These are phyloP conservation scores for Digitaria exilis DNA, from an alignment of 202 grass and related monocot genomes.

Conservation along the genomic window DNA sequence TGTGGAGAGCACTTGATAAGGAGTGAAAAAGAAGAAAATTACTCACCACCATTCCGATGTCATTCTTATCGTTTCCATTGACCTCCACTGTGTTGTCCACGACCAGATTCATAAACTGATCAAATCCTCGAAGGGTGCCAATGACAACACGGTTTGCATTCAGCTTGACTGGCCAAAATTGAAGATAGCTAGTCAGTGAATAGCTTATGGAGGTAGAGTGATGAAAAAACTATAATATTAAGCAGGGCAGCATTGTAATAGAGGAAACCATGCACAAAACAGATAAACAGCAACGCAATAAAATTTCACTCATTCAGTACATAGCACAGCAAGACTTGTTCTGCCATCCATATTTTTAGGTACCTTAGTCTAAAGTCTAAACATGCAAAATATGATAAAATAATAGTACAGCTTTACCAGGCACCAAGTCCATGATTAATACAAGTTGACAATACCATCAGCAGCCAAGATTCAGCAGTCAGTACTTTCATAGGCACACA, in stretches of 20 bases:
- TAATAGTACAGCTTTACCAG: conserved; percentile 3
- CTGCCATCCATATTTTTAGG: neutral
- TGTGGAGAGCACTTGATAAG: neutral
- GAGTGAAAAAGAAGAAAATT: neutral
- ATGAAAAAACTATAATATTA: neutral
- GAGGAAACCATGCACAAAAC: neutral
- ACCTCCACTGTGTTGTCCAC: conserved; percentile 85
- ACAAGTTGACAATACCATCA: neutral
- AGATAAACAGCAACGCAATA: neutral
- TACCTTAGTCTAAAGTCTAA: conserved; percentile 5
- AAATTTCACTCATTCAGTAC: neutral
- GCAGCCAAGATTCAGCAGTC: neutral
- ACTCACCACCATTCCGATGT: conserved; percentile 93
- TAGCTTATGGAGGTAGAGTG: neutral
- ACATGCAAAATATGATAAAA: neutral
- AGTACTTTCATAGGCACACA: neutral
- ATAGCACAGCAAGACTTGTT: neutral
- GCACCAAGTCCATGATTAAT: neutral
- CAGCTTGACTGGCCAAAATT: conserved; percentile 72
- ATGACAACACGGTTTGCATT: conserved; percentile 82
- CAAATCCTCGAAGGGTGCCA: conserved; percentile 82
- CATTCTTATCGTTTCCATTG: conserved; percentile 86
- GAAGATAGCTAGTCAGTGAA: neutral
- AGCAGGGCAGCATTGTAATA: neutral
- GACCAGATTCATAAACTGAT: conserved; percentile 97